Evolutionary conservation across 169 alveolate genomes (phyloP).

Genomic region (Plasmodium malariae): DNA sequence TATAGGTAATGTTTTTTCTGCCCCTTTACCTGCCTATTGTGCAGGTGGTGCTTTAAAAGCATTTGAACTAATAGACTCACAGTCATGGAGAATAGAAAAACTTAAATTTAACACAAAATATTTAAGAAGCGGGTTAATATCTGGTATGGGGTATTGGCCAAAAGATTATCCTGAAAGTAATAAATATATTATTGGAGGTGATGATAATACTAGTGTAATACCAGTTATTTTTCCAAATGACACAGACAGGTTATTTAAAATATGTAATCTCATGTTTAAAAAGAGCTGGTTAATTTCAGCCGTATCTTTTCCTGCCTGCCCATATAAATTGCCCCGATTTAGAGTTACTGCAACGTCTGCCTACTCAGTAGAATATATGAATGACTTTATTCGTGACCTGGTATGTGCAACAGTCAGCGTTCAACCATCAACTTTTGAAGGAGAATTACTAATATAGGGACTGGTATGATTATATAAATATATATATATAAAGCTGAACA

Average conservation of each 20-base stretch:
- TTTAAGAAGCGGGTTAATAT: conserved; percentile 78
- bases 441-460: background rate
- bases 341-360: conserved; percentile 86
- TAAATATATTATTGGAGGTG: conserved; percentile 83
- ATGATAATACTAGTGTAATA: conserved; percentile 83
- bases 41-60: conserved; percentile 88
- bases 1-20: conserved; percentile 86
- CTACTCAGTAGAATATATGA: conserved; percentile 80
- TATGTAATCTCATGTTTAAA: conserved; percentile 71
- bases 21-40: conserved; percentile 86
- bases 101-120: conserved; percentile 79
- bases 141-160: conserved; percentile 85
- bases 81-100: conserved; percentile 80
- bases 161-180: conserved; percentile 82
- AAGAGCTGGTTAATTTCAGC: conserved; percentile 83
- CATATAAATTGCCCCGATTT: conserved; percentile 81
- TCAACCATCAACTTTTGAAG: conserved; percentile 77
- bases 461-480: too few relatives aligned
- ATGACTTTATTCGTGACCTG: conserved; percentile 80
- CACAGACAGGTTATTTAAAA: conserved; percentile 80
- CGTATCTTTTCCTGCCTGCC: conserved; percentile 87
- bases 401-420: conserved; percentile 79
- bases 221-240: conserved; percentile 86
- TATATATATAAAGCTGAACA: too few relatives aligned
- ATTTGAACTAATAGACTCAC: conserved; percentile 81